Base-by-base conservation (phyloP, 352 stramenopile genomes). In the Pythium coloratum region DNA sequence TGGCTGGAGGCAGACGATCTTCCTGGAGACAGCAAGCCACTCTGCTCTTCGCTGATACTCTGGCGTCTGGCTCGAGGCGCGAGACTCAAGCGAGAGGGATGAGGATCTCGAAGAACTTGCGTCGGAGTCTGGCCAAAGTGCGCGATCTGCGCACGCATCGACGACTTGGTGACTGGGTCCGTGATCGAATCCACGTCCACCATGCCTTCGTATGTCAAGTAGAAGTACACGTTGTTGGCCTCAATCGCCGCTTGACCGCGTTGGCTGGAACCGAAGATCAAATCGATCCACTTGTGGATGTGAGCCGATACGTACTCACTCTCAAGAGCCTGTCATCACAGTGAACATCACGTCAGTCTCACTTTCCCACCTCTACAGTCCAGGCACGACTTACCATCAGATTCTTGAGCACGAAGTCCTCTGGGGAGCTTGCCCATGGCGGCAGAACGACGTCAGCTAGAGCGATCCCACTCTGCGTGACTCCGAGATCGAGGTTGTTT, bases 191-290 rank as follows among this genome's bases (percentile, higher is more conserved):
- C 92, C 38, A 99, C 86, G 72, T 99, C 96, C 47, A 99, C 96
- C 75, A 97, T 96, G 47, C 97, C 97, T 81, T 99, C 97, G 69
- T 99, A 99, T 1, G 94, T 99, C 38, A 99, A 81, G 69, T 99
- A 98, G 73, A 99, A 98, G 73, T 99, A 99, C 10, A 99, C 76
- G 71, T 99, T 99, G 68, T 98, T 92, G 8, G 96, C 93, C 13
- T 92, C 83, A 34, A 98, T 82, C 9, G 97, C 96, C 33, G 92
- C 91, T 30, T 74, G 58, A 0, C 86, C 89, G 32, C 86, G 78
- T 58, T 96, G 82, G 54, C 81, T 93, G 13, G 73, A 78, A 7
- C 87, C 88, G 69, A 95, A 93, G 0, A 96, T 70, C 47, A 96
- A 67, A 66, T 95, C 89, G 38, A 98, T 97, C 76, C 95, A 93